A percentile compares a stretch with the other conserved stretches of the same genome.
phyloP scores from a whole-genome alignment of 495 filamentous ascomycete species.

The Penicillium atrosanguineum region DNA sequence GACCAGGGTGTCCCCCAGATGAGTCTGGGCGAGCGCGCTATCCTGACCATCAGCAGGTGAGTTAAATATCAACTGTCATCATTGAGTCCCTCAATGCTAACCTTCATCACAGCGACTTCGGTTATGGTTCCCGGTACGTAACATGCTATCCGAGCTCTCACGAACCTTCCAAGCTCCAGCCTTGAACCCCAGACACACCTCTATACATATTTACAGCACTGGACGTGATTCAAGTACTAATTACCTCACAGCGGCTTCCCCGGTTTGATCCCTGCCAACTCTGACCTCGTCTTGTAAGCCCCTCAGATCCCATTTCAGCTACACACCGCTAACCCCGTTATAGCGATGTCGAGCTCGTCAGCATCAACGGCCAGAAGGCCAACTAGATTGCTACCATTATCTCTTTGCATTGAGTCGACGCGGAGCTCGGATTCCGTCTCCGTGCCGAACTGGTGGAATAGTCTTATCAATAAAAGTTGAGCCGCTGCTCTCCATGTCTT shows the following conservation, averaged over 20 bases:
- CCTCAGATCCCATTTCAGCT: neutral
- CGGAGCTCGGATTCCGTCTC: neutral
- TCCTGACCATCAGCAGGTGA: slow-evolving; percentile 73
- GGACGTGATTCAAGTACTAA: neutral
- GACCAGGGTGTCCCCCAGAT: slow-evolving; percentile 80
- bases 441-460: slow-evolving; percentile 1
- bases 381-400: neutral
- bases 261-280: slow-evolving; percentile 54
- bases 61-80: slow-evolving; percentile 21
- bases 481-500: neutral
- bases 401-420: neutral
- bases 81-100: neutral
- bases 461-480: neutral
- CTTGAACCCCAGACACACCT: neutral
- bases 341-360: slow-evolving; percentile 47
- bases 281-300: slow-evolving; percentile 51
- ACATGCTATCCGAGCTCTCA: neutral
- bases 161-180: neutral
- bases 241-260: slow-evolving; percentile 53
- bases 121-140: slow-evolving; percentile 69
- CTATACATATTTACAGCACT: neutral
- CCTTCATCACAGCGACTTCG: slow-evolving; percentile 60
- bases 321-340: slow-evolving; percentile 1
- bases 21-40: slow-evolving; percentile 77
- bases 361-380: slow-evolving; percentile 38